Base-by-base conservation (phyloP, 2,329 filamentous ascomycete genomes). In the Fusarium domesticum region DNA sequence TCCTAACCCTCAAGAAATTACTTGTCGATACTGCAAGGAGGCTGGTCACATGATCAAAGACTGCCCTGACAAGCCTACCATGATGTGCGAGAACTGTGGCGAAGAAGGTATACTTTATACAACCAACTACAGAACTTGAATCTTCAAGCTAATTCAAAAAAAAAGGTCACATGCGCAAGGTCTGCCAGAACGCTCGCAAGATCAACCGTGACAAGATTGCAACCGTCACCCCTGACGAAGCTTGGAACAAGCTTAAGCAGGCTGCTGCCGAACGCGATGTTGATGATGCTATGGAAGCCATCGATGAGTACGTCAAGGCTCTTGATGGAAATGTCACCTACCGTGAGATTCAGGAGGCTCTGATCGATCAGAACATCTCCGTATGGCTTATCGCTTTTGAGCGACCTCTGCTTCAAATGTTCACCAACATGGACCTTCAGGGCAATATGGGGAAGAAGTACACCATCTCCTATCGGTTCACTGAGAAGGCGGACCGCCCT, bases 351-450 rank as follows among this genome's bases (percentile, higher is more conserved):
- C 84, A 89, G 69, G 57, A 71, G 23, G 72, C 72, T 1, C 76
- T 89, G 60, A 79, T 84, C 6, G 55, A 64, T 2, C 69, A 78
- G 33, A 61, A 69, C 0, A 72, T 85, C 46, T 65, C 66, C 3
- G 66, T 85, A 12, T 84, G 75, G 66, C 67, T 89, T 41, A 84
- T 88, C 52, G 80, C 80, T 6, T 64, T 78, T 6, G 77, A 86
- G 69, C 76, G 78, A 52, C 67, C 76, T 25, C 62, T 73, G 6
- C 64, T 85, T 1, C 60, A 67, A 1, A 80, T 81, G 5, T 76
- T 83, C 53, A 86, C 81, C 48, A 84, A 85, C 65, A 85, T 88
- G 79, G 83, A 88, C 51, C 69, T 87, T 2, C 83, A 88, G 58
- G 85, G 85, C 5, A 79, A 85, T 48, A 69, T 84, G 16, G 76